Percentiles rank a stretch among this genome's conserved stretches.
Evolutionary conservation across 192 early-diverging fungal species (phyloP).

Genomic region (Thoreauomyces humboldtii): DNA sequence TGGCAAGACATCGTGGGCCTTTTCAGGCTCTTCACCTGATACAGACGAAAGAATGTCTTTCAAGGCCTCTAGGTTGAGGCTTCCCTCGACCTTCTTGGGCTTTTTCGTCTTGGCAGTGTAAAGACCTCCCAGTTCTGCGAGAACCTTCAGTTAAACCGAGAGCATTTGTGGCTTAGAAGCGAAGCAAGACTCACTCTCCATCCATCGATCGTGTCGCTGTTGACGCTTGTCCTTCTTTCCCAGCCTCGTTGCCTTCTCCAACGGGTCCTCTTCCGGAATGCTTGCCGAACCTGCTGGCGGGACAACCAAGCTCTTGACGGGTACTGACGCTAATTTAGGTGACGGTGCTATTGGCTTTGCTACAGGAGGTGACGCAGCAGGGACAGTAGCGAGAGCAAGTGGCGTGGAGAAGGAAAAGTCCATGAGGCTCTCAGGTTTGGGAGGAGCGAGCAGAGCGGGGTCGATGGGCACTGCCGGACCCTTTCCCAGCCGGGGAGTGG

Average conservation of each 20-base stretch:
- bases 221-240: constrained; percentile 24
- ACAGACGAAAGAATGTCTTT: constrained; percentile 12
- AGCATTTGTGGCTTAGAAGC: neutral
- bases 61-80: constrained; percentile 3
- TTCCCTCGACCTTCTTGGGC: neutral
- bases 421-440: neutral
- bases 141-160: neutral
- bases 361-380: neutral
- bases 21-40: neutral
- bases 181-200: constrained; percentile 18
- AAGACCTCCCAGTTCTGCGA: constrained; percentile 18
- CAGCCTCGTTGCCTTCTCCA: neutral
- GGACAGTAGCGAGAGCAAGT: neutral
- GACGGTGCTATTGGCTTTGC: neutral
- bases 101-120: constrained; percentile 8
- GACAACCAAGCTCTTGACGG: too few species aligned
- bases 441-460: too few species aligned
- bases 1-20: neutral
- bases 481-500: neutral
- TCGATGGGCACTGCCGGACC: neutral
- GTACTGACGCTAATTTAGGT: neutral
- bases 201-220: constrained; percentile 30
- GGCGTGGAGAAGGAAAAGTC: neutral
- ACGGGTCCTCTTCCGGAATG: too few species aligned
- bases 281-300: too few species aligned